These are phyloP conservation scores for Volvox africanus DNA, from an alignment of 139 green algal species.

Conservation along the genomic window DNA sequence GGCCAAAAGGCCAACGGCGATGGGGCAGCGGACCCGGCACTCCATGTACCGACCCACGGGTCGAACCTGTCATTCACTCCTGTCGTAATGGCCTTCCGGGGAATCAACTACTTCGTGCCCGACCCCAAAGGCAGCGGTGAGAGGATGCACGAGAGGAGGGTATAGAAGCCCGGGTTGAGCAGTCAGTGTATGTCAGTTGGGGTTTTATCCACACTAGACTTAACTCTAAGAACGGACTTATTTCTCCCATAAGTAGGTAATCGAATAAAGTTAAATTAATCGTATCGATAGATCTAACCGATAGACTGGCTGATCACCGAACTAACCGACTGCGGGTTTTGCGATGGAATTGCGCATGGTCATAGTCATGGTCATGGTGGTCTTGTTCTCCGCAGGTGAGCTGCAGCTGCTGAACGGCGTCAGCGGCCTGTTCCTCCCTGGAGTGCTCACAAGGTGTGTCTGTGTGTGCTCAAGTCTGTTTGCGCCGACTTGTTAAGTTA, in stretches of 20 bases:
- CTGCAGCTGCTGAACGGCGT: conserved; percentile 63
- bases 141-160: background rate
- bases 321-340: no score
- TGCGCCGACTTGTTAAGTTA: no score
- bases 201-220: no score
- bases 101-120: conserved; percentile 41
- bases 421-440: conserved; percentile 51
- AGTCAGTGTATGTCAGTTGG: no score
- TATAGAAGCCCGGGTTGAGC: no score
- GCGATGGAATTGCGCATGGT: no score
- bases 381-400: background rate
- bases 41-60: background rate
- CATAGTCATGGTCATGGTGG: no score
- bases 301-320: no score
- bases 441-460: conserved; percentile 37
- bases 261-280: no score
- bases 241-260: no score
- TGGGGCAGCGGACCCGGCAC: background rate
- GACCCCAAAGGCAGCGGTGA: background rate
- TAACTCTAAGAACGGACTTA: no score
- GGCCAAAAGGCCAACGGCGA: background rate
- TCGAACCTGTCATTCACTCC: conserved; percentile 40
- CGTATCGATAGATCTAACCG: no score
- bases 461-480: background rate
- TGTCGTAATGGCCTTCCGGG: conserved; percentile 41